Evolutionary conservation across 2,329 filamentous ascomycete genomes (phyloP), one percentile per base, ranked within the genome.

Genomic region (Fusarium acutatum): DNA sequence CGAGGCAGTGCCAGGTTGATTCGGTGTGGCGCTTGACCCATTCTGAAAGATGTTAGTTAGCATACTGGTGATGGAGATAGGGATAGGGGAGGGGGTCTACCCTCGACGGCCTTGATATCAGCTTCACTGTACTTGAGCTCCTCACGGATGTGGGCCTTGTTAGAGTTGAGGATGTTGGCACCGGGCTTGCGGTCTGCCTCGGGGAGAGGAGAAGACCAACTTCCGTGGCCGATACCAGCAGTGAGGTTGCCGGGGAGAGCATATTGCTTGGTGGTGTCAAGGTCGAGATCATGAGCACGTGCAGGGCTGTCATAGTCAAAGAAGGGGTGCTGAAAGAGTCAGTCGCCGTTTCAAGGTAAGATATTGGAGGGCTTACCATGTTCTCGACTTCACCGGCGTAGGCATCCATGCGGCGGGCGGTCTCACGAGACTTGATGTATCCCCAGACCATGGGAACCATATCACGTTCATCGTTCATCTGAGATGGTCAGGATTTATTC

Each of bases 381-480:
- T 81, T 83, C 75, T 88, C 83, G 11, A 93, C 92, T 80, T 95
- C 93, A 68, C 93, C 93, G 3, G 92, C 92, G 73, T 94, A 95
- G 1, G 92, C 90, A 32, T 91, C 88, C 93, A 94, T 94, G 72
- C 92, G 89, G 7, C 93, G 88, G 4, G 93, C 93, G 7, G 92
- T 95, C 86, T 94, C 93, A 64, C 93, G 91, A 5, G 91, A 93
- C 84, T 94, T 94, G 85, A 94, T 93, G 82, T 95, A 95, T 8
- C 91, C 91, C 93, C 93, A 95, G 11, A 95, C 92, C 91, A 93
- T 94, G 14, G 93, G 92, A 2, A 91, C 92, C 93, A 95, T 95
- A 78, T 95, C 93, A 30, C 93, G 88, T 82, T 94, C 92, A 82
- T 95, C 93, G 77, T 94, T 95, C 93, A 95, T 94, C 69, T 69